These are phyloP conservation scores for Rhizopogon parksii DNA, from an alignment of 1,284 basidiomycete genomes.

Conservation along the genomic window DNA sequence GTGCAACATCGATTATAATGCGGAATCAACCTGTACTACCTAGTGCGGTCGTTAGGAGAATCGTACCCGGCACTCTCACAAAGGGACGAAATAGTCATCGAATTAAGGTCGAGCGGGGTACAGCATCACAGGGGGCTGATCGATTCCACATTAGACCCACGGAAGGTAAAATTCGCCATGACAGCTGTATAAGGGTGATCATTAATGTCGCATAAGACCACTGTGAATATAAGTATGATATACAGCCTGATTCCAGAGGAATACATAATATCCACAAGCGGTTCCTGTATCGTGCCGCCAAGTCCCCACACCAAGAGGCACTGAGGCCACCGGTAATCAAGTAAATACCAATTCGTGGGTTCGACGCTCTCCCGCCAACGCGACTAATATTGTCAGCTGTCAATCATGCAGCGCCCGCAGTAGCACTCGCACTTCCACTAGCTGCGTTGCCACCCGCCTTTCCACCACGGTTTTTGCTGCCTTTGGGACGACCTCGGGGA, in stretches of 20 bases:
- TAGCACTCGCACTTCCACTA: slow-evolving; percentile 7
- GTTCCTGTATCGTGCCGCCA: neutral
- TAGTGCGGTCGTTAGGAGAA: neutral
- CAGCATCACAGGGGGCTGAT: slow-evolving; percentile 1
- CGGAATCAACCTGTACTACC: neutral
- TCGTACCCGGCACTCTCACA: neutral
- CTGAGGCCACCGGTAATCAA: neutral
- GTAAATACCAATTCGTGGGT: neutral
- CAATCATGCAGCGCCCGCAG: slow-evolving; percentile 3
- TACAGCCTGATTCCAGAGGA: neutral
- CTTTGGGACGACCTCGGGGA: slow-evolving; percentile 45
- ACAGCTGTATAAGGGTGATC: neutral
- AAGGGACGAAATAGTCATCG: neutral
- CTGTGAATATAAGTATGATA: neutral
- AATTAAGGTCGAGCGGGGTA: neutral
- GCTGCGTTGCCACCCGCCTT: slow-evolving; percentile 13
- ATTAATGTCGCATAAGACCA: neutral
- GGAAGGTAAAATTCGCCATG: neutral
- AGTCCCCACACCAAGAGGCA: neutral
- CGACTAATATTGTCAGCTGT: neutral
- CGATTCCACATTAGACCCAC: neutral
- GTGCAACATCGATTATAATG: neutral
- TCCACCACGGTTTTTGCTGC: slow-evolving; percentile 25
- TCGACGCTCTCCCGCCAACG: neutral
- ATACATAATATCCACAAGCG: neutral